phyloP scores from a whole-genome alignment of 352 stramenopile species.

The Globisporangium acanthophoron region DNA sequence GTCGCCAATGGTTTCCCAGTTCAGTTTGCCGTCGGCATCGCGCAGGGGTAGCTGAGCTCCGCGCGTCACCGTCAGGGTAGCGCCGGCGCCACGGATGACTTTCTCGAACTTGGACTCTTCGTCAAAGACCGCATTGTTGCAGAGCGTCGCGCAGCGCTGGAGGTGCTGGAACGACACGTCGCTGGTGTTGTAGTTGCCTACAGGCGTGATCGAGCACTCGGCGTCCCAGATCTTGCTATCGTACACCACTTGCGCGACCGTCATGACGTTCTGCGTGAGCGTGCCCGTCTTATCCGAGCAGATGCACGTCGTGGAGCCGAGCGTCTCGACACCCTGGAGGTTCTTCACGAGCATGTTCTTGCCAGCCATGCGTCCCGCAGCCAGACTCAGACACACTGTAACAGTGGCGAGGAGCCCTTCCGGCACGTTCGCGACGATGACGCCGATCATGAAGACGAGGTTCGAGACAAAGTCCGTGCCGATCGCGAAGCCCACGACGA shows the following conservation, averaged over 20 bases:
- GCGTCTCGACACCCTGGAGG: slow-evolving; percentile 89
- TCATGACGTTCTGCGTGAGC: slow-evolving; percentile 94
- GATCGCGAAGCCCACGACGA: slow-evolving; percentile 51
- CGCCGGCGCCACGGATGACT: slow-evolving; percentile 14
- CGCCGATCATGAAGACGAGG: slow-evolving; percentile 95
- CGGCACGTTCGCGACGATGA: slow-evolving; percentile 94
- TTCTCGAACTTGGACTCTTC: slow-evolving; percentile 37
- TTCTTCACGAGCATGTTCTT: slow-evolving; percentile 95
- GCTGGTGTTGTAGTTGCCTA: slow-evolving; percentile 44
- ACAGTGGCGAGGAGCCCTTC: slow-evolving; percentile 90
- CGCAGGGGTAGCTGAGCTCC: slow-evolving; percentile 12
- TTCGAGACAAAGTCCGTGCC: slow-evolving; percentile 46
- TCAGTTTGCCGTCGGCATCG: slow-evolving; percentile 11
- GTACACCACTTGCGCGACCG: slow-evolving; percentile 81
- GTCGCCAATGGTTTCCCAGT: slow-evolving; percentile 66
- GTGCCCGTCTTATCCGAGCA: slow-evolving; percentile 96
- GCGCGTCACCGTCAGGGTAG: slow-evolving; percentile 13
- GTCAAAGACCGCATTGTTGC: slow-evolving; percentile 88
- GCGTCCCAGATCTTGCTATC: slow-evolving; percentile 64
- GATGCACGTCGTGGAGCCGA: slow-evolving; percentile 91
- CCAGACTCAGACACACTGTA: slow-evolving; percentile 90
- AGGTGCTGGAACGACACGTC: slow-evolving; percentile 56
- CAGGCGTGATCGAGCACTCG: slow-evolving; percentile 71
- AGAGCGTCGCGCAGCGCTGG: slow-evolving; percentile 82
- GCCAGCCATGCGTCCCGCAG: slow-evolving; percentile 82